phyloP scores from a whole-genome alignment of 768 basidiomycete genomes.

The Lactifluus subvellereus region DNA sequence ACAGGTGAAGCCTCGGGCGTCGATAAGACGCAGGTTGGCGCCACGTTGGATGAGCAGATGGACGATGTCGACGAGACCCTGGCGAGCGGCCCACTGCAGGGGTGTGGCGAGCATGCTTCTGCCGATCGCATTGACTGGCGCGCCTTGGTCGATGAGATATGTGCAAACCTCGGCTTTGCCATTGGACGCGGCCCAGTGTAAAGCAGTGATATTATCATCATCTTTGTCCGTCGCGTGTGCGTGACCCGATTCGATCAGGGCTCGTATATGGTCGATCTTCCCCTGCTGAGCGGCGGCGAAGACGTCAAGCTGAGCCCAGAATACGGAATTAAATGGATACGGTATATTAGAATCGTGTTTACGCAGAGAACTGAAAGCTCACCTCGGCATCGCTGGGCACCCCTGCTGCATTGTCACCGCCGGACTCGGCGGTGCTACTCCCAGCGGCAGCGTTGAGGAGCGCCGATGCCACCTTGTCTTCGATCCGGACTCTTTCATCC shows the following conservation, averaged over 20 bases:
- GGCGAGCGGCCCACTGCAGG: conserved; percentile 95
- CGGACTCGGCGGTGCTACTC: background rate
- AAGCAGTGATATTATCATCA: conserved; percentile 82
- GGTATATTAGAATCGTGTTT: too few relatives aligned
- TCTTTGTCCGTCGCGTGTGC: conserved; percentile 73
- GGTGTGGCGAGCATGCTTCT: conserved; percentile 91
- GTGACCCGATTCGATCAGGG: conserved; percentile 62
- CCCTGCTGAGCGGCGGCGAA: too few relatives aligned
- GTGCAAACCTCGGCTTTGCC: conserved; percentile 83
- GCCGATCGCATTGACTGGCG: conserved; percentile 90
- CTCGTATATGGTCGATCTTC: conserved; percentile 37
- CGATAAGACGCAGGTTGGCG: conserved; percentile 85
- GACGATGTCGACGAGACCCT: conserved; percentile 92
- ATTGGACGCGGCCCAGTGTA: conserved; percentile 98
- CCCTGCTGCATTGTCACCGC: background rate
- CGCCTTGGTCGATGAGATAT: conserved; percentile 82
- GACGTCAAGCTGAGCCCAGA: too few relatives aligned
- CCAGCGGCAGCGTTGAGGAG: background rate
- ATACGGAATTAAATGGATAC: too few relatives aligned
- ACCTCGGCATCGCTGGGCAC: background rate
- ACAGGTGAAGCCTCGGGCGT: conserved; percentile 91
- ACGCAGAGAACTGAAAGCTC: too few relatives aligned
- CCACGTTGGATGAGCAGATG: conserved; percentile 84
- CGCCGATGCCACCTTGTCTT: background rate
- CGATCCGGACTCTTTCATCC: conserved; percentile 3